phyloP scores from a whole-genome alignment of 148 eudicot species.

The Nepenthes gracilis region DNA sequence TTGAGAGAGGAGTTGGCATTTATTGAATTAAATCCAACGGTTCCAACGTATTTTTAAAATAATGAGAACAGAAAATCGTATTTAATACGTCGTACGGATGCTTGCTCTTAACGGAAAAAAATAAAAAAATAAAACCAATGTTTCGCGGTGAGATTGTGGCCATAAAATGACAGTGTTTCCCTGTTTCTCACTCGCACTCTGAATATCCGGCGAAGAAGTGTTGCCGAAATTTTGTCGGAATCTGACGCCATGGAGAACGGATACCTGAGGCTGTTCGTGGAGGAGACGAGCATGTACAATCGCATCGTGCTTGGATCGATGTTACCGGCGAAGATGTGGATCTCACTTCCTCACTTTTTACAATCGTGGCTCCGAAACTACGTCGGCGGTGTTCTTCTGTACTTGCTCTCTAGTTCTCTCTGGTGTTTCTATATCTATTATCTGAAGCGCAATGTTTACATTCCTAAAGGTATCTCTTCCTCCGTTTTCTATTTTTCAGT shows the following conservation, averaged over 20 bases:
- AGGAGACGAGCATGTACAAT: conserved; percentile 51
- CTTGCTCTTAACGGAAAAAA: too few relatives aligned
- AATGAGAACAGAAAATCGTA: too few relatives aligned
- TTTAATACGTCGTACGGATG: too few relatives aligned
- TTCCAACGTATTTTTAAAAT: too few relatives aligned
- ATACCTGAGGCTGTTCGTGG: conserved; percentile 27
- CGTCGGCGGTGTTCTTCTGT: conserved; percentile 49
- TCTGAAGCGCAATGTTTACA: conserved; percentile 57
- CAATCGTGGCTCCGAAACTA: conserved; percentile 81
- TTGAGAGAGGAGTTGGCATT: too few relatives aligned
- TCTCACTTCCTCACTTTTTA: conserved; percentile 54
- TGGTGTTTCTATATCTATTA: conserved; percentile 91
- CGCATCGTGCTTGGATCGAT: conserved; percentile 42
- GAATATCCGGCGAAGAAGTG: not conserved
- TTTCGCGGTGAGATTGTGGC: too few relatives aligned
- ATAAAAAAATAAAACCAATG: too few relatives aligned
- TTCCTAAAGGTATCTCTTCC: conserved; percentile 60
- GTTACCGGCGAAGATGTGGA: conserved; percentile 45
- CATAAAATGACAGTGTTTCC: too few relatives aligned
- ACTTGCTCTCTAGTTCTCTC: conserved; percentile 53
- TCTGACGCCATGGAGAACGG: conserved; percentile 13
- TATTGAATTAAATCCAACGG: too few relatives aligned
- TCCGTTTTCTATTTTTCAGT: not conserved
- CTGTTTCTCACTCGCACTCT: too few relatives aligned
- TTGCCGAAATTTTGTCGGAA: conserved; percentile 8